phyloP scores from a whole-genome alignment of 495 filamentous ascomycete genomes.

The Hypoxylon crocopeplum region DNA sequence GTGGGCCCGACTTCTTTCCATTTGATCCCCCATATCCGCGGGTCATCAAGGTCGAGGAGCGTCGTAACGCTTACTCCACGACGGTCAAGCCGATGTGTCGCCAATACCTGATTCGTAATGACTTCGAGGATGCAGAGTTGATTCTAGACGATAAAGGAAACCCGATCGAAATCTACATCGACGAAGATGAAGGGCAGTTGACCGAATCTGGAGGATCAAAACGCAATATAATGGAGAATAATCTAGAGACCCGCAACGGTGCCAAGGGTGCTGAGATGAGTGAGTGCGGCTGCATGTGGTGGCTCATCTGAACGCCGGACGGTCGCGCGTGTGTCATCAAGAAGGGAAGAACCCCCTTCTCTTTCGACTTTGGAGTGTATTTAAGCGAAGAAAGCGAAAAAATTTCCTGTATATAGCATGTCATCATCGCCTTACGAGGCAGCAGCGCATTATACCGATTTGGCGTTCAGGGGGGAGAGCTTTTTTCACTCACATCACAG shows the following conservation, averaged over 20 bases:
- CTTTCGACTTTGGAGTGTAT: slow-evolving; percentile 12
- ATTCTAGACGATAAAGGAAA: slow-evolving; percentile 49
- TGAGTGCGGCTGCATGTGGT: slow-evolving; percentile 48
- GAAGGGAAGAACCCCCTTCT: background rate
- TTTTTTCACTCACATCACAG: slow-evolving; percentile 2
- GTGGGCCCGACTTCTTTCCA: background rate
- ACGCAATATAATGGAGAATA: background rate
- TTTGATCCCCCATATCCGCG: slow-evolving; percentile 63
- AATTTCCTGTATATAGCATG: slow-evolving; percentile 32
- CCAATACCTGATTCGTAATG: slow-evolving; percentile 68
- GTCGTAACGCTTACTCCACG: slow-evolving; percentile 57
- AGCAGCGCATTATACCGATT: slow-evolving; percentile 21
- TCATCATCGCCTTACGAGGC: slow-evolving; percentile 17
- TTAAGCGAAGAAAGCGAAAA: slow-evolving; percentile 16
- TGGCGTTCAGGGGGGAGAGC: slow-evolving; percentile 25
- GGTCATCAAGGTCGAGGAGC: slow-evolving; percentile 81
- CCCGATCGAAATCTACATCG: slow-evolving; percentile 61
- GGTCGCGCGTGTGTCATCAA: background rate
- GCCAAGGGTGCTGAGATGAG: slow-evolving; percentile 36
- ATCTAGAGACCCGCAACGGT: slow-evolving; percentile 5
- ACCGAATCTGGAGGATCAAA: slow-evolving; percentile 9
- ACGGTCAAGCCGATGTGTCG: slow-evolving; percentile 66
- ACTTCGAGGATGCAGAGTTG: slow-evolving; percentile 51
- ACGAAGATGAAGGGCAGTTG: slow-evolving; percentile 55
- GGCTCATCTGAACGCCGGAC: slow-evolving; percentile 32